Base-by-base conservation (phyloP, 805 yeast genomes). In the Metschnikowia gelsemii region DNA sequence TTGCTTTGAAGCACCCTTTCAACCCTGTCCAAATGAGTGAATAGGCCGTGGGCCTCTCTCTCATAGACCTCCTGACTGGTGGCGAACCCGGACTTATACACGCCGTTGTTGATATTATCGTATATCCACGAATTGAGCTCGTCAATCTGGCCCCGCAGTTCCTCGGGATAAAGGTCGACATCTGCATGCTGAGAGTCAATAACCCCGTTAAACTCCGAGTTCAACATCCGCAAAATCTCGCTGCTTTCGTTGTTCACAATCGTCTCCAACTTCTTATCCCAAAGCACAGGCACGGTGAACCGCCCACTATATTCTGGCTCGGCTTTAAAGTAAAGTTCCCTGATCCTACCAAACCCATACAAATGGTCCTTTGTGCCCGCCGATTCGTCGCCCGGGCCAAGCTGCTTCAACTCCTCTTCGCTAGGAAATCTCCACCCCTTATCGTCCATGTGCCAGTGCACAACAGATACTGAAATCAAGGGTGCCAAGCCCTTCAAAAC, bases 241-340 rank as follows among this genome's bases (percentile, higher is more conserved):
- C 91, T 74, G 46, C 95, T 83, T 64, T 91, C 98, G 63, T 91
- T 91, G 68, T 79, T 88, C 43, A 91, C 98, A 60, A 91, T 86
- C 1, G 96, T 85, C 40, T 79, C 66, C 23, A 77, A 75, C 65
- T 90, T 82, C 57, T 76, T 84, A 64, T 91, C 98, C 93, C 96
- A 91, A 54, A 91, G 71, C 2, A 90, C 86, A 1, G 98, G 98
- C 25, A 91, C 98, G 1, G 97, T 90, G 59, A 80, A 86, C 49
- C 97, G 73, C 3, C 95, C 96, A 12, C 63, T 66, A 64, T 88
- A 90, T 22, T 83, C 76, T 1, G 90, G 82, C 39, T 87, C 72
- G 7, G 86, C 86, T 62, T 80, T 81, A 64, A 67, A 80, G 61
- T 91, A 91, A 18, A 90, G 56, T 52, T 91, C 84, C 22, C 82